Conservation (phyloP, 768 basidiomycete genomes). For the Mycena chlorophos region DNA sequence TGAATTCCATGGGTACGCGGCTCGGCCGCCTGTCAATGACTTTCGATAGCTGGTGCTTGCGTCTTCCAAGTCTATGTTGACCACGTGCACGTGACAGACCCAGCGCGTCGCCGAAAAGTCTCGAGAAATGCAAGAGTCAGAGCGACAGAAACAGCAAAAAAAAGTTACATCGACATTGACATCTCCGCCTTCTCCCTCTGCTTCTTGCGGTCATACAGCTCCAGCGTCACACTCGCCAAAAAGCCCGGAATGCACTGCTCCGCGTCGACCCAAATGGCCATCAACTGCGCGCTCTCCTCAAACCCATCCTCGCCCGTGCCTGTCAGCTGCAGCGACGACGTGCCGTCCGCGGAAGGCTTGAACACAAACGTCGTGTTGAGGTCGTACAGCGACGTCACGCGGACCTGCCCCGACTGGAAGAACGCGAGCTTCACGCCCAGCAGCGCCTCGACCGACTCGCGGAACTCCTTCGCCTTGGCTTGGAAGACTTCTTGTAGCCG, state of each 20-base stretch:
- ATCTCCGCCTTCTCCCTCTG: conserved; percentile 25
- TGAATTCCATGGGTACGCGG: too few species aligned
- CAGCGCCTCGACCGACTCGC: conserved; percentile 85
- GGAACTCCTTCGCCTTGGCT: conserved; percentile 86
- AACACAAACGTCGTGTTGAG: conserved; percentile 87
- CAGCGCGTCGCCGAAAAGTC: too few species aligned
- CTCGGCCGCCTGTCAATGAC: too few species aligned
- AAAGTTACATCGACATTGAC: too few species aligned
- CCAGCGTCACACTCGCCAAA: conserved; percentile 83
- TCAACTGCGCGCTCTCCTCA: conserved; percentile 69
- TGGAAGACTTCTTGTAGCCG: conserved; percentile 85
- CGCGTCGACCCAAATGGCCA: conserved; percentile 84
- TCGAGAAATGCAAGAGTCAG: too few species aligned
- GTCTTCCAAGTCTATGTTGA: too few species aligned
- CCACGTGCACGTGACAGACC: too few species aligned
- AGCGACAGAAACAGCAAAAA: too few species aligned
- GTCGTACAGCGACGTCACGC: conserved; percentile 90
- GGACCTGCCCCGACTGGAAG: conserved; percentile 86
- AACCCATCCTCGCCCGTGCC: conserved; percentile 75
- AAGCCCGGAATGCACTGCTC: conserved; percentile 89
- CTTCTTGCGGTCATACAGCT: conserved; percentile 82
- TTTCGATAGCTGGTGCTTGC: too few species aligned
- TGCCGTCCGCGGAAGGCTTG: conserved; percentile 51
- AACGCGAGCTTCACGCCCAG: conserved; percentile 91
- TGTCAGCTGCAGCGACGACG: conserved; percentile 67